phyloP scores from a whole-genome alignment of 148 eudicot species.

The Fagopyrum homotropicum region DNA sequence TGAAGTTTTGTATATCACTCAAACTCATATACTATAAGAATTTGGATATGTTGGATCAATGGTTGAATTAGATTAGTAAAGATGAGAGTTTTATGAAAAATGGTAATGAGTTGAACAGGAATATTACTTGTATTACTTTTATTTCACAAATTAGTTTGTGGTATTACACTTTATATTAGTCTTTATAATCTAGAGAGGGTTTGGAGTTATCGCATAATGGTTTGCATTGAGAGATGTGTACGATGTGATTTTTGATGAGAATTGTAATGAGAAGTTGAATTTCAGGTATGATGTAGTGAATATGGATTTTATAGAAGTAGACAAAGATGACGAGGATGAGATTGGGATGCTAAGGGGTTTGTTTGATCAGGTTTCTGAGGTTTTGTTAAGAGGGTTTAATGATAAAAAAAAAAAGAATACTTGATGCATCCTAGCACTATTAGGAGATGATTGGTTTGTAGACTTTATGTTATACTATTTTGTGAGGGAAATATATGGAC shows the following conservation, averaged over 20 bases:
- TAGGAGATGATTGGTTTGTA: too few species aligned
- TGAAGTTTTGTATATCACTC: too few species aligned
- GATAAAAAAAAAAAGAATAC: too few species aligned
- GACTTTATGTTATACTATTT: too few species aligned
- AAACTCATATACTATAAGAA: too few species aligned
- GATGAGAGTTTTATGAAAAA: too few species aligned
- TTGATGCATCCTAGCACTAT: too few species aligned
- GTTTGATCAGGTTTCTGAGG: slow-evolving; percentile 60
- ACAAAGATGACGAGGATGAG: slow-evolving; percentile 18
- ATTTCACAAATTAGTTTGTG: too few species aligned
- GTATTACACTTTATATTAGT: neutral
- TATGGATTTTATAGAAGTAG: neutral
- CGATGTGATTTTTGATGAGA: slow-evolving; percentile 24
- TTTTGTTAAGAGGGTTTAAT: slow-evolving; percentile 16
- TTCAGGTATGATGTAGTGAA: neutral
- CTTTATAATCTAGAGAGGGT: neutral
- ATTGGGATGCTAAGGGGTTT: slow-evolving; percentile 31
- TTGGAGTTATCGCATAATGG: slow-evolving; percentile 38
- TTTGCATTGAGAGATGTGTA: slow-evolving; percentile 30
- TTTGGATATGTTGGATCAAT: too few species aligned
- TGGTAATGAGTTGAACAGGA: too few species aligned
- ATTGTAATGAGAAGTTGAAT: neutral
- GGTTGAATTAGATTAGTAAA: neutral
- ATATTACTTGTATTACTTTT: too few species aligned
- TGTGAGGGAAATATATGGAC: too few species aligned